phyloP scores from a whole-genome alignment of 129 eudicot genomes.

The Flaveria sonorensis region DNA sequence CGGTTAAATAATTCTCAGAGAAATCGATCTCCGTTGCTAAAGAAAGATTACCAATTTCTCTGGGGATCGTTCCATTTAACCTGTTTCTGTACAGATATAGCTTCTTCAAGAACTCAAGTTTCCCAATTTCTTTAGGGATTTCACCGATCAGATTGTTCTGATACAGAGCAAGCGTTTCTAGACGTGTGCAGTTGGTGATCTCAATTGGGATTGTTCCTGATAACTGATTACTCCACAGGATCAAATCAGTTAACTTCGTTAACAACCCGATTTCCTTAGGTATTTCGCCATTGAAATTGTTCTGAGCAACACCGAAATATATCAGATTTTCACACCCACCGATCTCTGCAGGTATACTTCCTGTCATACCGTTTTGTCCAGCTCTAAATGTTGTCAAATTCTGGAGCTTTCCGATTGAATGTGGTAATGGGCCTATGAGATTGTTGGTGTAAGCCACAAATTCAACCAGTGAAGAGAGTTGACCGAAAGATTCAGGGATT shows the following conservation, averaged over 20 bases:
- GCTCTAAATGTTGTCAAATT: slow-evolving; percentile 67
- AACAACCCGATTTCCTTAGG: slow-evolving; percentile 87
- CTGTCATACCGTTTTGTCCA: slow-evolving; percentile 75
- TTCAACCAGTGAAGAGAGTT: slow-evolving; percentile 58
- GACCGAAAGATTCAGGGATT: slow-evolving; percentile 71
- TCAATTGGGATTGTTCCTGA: slow-evolving; percentile 74
- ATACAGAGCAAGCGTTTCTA: slow-evolving; percentile 84
- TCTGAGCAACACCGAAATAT: slow-evolving; percentile 86
- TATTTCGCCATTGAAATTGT: slow-evolving; percentile 58
- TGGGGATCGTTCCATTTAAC: slow-evolving; percentile 83
- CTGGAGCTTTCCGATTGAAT: slow-evolving; percentile 69
- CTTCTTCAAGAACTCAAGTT: slow-evolving; percentile 48
- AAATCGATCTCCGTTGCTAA: slow-evolving; percentile 77
- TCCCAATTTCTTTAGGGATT: slow-evolving; percentile 70
- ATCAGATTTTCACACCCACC: slow-evolving; percentile 54
- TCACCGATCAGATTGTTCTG: slow-evolving; percentile 78
- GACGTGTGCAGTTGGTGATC: slow-evolving; percentile 66
- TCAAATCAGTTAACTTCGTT: slow-evolving; percentile 54
- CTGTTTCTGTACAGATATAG: slow-evolving; percentile 75
- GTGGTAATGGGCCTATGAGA: slow-evolving; percentile 66
- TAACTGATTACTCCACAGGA: slow-evolving; percentile 78
- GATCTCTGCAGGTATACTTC: slow-evolving; percentile 72
- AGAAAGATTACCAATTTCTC: slow-evolving; percentile 85
- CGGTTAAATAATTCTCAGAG: slow-evolving; percentile 69
- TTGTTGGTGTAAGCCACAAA: slow-evolving; percentile 81